Base-by-base conservation (phyloP, 2,329 filamentous ascomycete genomes). In the Microdochium bolleyi region DNA sequence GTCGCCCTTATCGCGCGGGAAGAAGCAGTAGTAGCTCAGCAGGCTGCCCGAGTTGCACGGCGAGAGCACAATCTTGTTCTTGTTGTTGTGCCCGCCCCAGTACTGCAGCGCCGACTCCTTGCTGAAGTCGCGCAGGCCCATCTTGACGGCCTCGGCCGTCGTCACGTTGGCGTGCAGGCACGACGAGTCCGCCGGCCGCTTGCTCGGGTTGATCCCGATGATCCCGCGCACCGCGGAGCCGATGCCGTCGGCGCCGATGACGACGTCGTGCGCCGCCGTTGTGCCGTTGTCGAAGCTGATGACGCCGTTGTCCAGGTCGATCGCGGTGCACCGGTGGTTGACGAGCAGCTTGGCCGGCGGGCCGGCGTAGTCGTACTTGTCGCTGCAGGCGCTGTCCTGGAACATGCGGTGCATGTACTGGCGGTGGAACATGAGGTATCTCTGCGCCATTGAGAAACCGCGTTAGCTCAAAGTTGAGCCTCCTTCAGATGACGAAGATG, bases 21-120 rank as follows among this genome's bases (percentile, higher is more conserved):
- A 87, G 72, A 87, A 87, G 68, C 83, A 86, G 68, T 88, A 88
- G 69, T 85, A 88, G 0, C 82, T 85, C 2, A 87, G 72, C 2
- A 87, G 69, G 55, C 78, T 78, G 51, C 84, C 83, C 22, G 77
- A 78, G 61, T 86, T 84, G 69, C 85, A 88, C 4, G 84, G 83
- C 0, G 83, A 86, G 2, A 88, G 70, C 4, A 88, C 84, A 54
- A 88, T 87, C 73, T 88, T 88, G 66, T 87, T 81, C 60, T 80
- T 82, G 52, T 69, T 71, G 52, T 83, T 79, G 51, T 82, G 77
- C 1, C 85, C 85, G 24, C 85, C 85, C 84, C 84, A 88, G 70
- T 86, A 88, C 64, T 88, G 82, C 0, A 88, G 70, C 0, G 83
- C 84, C 24, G 65, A 71, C 67, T 87, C 65, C 32, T 74, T 61